Evolutionary conservation across 495 filamentous ascomycete species (phyloP).

Genomic region (Cenococcum geophilum): DNA sequence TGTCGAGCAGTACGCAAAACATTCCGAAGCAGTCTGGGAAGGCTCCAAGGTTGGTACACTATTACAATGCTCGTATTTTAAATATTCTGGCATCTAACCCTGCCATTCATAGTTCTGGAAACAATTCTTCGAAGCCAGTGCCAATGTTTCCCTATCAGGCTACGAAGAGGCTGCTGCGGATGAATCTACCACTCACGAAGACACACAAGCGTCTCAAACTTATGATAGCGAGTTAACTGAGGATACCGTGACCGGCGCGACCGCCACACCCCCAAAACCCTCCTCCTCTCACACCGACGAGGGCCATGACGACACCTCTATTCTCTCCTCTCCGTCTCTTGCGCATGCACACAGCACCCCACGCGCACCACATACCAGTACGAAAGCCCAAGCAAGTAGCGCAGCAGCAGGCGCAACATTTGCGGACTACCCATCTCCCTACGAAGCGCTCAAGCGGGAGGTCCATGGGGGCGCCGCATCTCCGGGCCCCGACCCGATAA

Average conservation of each 20-base stretch:
- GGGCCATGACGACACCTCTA: constrained; percentile 48
- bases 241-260: constrained; percentile 29
- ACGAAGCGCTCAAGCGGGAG: constrained; percentile 58
- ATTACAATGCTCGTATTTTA: background rate
- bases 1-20: constrained; percentile 93
- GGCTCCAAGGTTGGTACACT: constrained; percentile 67
- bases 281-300: constrained; percentile 28
- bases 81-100: constrained; percentile 12
- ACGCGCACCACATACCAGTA: constrained; percentile 34
- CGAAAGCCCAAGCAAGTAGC: constrained; percentile 22
- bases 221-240: constrained; percentile 41
- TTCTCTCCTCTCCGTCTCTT: constrained; percentile 49
- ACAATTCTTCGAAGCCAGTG: constrained; percentile 97
- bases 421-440: constrained; percentile 62
- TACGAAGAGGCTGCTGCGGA: constrained; percentile 73
- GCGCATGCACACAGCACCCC: constrained; percentile 38
- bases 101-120: constrained; percentile 73
- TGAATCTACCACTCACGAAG: constrained; percentile 45
- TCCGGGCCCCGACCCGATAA: constrained; percentile 17
- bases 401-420: constrained; percentile 42
- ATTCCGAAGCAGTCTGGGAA: constrained; percentile 93
- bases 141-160: constrained; percentile 93
- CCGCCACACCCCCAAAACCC: constrained; percentile 32
- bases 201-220: constrained; percentile 36
- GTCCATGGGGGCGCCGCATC: constrained; percentile 39